Percentiles rank a stretch among this genome's conserved stretches.
phyloP scores from a whole-genome alignment of 2,329 filamentous ascomycete genomes.

The Talaromyces pinophilus region DNA sequence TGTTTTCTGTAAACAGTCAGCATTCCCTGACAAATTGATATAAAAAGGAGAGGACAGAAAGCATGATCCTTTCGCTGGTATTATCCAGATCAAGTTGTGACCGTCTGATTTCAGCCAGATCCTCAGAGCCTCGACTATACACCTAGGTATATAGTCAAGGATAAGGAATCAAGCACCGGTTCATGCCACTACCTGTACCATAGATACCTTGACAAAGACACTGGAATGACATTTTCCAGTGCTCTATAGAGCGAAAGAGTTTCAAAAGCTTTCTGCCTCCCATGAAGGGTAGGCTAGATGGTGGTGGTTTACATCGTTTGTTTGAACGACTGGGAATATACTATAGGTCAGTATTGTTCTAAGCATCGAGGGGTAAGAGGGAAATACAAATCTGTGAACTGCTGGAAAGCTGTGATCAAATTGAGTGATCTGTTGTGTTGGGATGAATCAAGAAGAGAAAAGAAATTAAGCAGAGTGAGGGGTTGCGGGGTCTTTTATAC shows the following conservation, averaged over 20 bases:
- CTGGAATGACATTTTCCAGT: constrained; percentile 17
- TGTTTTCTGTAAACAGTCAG: constrained; percentile 39
- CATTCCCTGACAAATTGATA: constrained; percentile 35
- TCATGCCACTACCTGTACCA: constrained; percentile 57
- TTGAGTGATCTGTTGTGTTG: constrained; percentile 10
- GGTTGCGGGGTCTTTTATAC: constrained; percentile 24
- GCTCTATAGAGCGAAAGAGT: constrained; percentile 40
- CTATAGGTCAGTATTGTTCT: constrained; percentile 16
- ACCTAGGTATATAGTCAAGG: not conserved
- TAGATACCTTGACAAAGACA: constrained; percentile 51
- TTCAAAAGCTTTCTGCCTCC: constrained; percentile 42
- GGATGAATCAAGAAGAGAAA: constrained; percentile 19
- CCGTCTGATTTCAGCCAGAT: constrained; percentile 78
- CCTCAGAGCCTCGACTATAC: constrained; percentile 4
- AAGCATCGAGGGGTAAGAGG: constrained; percentile 6
- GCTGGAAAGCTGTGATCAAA: not conserved
- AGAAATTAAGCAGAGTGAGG: constrained; percentile 22
- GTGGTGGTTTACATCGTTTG: constrained; percentile 31
- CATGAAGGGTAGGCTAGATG: constrained; percentile 27
- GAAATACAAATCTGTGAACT: constrained; percentile 20
- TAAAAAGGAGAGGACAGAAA: constrained; percentile 53
- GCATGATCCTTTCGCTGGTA: constrained; percentile 99
- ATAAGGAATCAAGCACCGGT: constrained; percentile 60
- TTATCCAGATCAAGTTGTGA: constrained; percentile 97
- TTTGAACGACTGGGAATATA: constrained; percentile 12